Base-by-base conservation (phyloP, 2,329 filamentous ascomycete species). In the Rhynchosporium agropyri region DNA sequence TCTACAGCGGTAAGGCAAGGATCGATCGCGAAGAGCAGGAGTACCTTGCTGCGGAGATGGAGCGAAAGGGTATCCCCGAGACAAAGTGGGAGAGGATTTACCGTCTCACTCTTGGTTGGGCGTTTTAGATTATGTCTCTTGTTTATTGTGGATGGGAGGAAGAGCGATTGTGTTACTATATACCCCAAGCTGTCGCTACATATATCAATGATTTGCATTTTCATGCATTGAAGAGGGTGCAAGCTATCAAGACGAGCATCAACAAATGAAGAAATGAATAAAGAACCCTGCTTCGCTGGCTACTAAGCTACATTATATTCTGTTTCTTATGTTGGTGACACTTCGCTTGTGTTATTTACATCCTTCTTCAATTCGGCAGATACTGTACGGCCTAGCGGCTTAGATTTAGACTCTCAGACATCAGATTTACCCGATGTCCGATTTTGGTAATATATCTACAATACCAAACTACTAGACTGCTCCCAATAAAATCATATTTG, bases 1-100 rank as follows among this genome's bases (percentile, higher is more conserved):
- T 87, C 31, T 85, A 79, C 73, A 78, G 78, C 2, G 84, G 84
- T 42, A 87, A 87, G 74, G 83, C 81, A 31, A 77, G 77, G 60
- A 85, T 87, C 64, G 84, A 87, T 73, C 78, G 80, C 7, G 83
- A 88, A 66, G 85, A 88, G 74, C 80, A 80, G 49, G 66, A 72
- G 53, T 71, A 66, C 53, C n/a, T 71, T 26, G 70, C 69, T 2
- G 50, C 53, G 2, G 54, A 68, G 49, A 54, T 58, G 5, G 64
- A 58, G 56, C 70, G 58, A 63, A 65, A 68, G 48, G 69, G 67
- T 36, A 60, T 58, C 4, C 58, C 62, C 8, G 67, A 71, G 63
- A 69, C 69, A 3, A 70, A 66, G 62, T 12, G 53, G 8, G 66
- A 69, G 55, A 69, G 61, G 62, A 56, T 70, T 51, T 71, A 72